Evolutionary conservation across 805 yeast species (phyloP).

Genomic region (Myxozyma kluyveri): DNA sequence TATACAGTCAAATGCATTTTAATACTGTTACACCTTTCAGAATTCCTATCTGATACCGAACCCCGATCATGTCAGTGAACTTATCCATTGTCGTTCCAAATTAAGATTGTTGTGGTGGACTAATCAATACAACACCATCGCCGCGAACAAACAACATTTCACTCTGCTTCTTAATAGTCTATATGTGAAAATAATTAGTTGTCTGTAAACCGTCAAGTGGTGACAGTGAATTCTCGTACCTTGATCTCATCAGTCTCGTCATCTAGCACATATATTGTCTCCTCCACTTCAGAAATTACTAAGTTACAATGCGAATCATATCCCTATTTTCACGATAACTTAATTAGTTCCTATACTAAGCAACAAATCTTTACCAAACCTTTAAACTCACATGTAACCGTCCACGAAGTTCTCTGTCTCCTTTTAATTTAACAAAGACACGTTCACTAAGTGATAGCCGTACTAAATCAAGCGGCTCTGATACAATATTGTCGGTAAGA

Average conservation of each 20-base stretch:
- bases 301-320: conserved; percentile 96
- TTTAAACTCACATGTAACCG: conserved; percentile 64
- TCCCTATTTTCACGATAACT: conserved; percentile 45
- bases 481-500: conserved; percentile 18
- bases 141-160: conserved; percentile 97
- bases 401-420: conserved; percentile 89
- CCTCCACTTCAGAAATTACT: conserved; percentile 89
- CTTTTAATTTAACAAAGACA: conserved; percentile 85
- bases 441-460: conserved; percentile 82
- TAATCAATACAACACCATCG: conserved; percentile 88
- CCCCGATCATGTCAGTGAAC: too few relatives aligned
- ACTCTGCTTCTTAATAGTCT: conserved; percentile 53
- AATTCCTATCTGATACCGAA: too few relatives aligned
- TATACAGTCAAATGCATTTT: too few relatives aligned
- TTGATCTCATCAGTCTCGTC: conserved; percentile 44
- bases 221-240: conserved; percentile 4
- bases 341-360: not conserved
- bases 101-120: conserved; percentile 40
- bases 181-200: conserved; percentile 24
- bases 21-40: too few relatives aligned
- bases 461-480: conserved; percentile 89
- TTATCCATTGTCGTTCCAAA: not conserved
- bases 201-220: not conserved
- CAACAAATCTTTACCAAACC: not conserved
- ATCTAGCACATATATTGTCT: conserved; percentile 63